Percentiles rank a stretch among this genome's conserved stretches.
phyloP scores from a whole-genome alignment of 192 early-diverging fungal genomes.

The Linderina pennispora region DNA sequence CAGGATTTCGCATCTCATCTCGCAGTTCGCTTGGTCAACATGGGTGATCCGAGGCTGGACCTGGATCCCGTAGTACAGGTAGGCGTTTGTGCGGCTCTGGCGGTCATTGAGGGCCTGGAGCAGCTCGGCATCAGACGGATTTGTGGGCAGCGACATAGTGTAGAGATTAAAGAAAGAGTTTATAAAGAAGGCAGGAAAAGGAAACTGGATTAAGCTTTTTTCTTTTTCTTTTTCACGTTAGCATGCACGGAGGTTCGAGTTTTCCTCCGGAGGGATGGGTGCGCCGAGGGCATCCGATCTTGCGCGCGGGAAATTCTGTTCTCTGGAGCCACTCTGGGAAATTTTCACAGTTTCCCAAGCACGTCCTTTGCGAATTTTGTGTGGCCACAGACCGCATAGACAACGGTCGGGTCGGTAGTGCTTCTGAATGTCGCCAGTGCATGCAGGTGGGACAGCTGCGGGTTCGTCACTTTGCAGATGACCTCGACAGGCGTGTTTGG shows the following conservation, averaged over 20 bases:
- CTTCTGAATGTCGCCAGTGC: slow-evolving; percentile 18
- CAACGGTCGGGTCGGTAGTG: slow-evolving; percentile 3
- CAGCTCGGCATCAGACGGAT: too few relatives aligned
- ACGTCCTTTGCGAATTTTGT: slow-evolving; percentile 25
- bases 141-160: too few relatives aligned
- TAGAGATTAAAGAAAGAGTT: too few relatives aligned
- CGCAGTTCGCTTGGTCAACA: slow-evolving; percentile 3
- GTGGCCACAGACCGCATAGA: slow-evolving; percentile 26
- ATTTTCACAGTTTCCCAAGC: slow-evolving; percentile 11
- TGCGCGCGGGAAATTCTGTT: too few relatives aligned
- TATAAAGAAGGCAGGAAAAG: too few relatives aligned
- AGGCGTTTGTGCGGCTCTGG: slow-evolving; percentile 2
- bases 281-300: too few relatives aligned
- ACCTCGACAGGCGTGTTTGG: slow-evolving; percentile 17
- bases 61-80: slow-evolving; percentile 21
- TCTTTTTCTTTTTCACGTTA: too few relatives aligned
- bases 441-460: slow-evolving; percentile 3
- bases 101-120: slow-evolving; percentile 4
- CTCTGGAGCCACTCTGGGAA: too few relatives aligned
- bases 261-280: too few relatives aligned
- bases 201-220: too few relatives aligned
- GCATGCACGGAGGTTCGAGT: too few relatives aligned
- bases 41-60: slow-evolving; percentile 14
- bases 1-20: slow-evolving; percentile 23
- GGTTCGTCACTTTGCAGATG: slow-evolving; percentile 4